Conservation (phyloP, 73 alveolate species). For the Uronychia setigera region DNA sequence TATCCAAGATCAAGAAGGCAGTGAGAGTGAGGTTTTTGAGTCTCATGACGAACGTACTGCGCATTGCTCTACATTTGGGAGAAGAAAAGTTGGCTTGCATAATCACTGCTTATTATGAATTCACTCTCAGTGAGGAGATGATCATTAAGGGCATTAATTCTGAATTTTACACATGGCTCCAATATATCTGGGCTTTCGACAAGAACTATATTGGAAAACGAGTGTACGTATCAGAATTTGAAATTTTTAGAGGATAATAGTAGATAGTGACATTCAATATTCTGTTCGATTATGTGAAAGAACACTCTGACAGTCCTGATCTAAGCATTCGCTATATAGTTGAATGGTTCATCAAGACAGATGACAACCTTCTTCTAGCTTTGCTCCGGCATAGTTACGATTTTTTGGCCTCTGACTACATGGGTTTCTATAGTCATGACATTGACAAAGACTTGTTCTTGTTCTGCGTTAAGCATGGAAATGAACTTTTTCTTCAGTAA, state of each 20-base stretch:
- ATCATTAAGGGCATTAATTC: slow-evolving; percentile 8
- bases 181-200: slow-evolving; percentile 54
- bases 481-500: slow-evolving; percentile 29
- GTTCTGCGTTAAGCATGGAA: slow-evolving; percentile 41
- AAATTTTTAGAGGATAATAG: not conserved
- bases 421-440: slow-evolving; percentile 52
- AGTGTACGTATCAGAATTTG: not conserved
- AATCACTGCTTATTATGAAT: slow-evolving; percentile 45
- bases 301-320: not conserved
- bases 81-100: slow-evolving; percentile 22
- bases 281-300: slow-evolving; percentile 1
- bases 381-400: slow-evolving; percentile 30
- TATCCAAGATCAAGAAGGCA: not conserved
- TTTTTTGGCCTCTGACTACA: slow-evolving; percentile 32
- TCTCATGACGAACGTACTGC: not conserved
- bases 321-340: not conserved
- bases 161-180: slow-evolving; percentile 20
- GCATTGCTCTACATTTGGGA: not conserved
- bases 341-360: slow-evolving; percentile 27
- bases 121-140: slow-evolving; percentile 36
- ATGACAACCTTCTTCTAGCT: slow-evolving; percentile 47
- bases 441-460: slow-evolving; percentile 39
- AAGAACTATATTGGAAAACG: not conserved
- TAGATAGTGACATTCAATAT: not conserved
- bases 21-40: not conserved